Base-by-base conservation (phyloP, 306 rosid species). In the Pueraria montana region DNA sequence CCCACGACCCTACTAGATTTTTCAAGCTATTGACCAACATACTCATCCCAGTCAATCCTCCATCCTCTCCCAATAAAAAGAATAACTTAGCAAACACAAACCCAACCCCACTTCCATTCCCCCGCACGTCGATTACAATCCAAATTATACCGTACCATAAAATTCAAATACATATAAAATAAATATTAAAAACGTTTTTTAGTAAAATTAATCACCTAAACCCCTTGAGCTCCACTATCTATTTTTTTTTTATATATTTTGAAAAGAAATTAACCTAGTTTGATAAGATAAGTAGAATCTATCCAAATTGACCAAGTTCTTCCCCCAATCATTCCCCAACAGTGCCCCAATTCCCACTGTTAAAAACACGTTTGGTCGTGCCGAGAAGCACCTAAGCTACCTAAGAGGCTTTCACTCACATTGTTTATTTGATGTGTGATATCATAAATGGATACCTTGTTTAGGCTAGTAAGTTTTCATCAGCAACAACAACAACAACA, bases 391-490 rank as follows among this genome's bases (percentile, higher is more conserved):
- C 10, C 58, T 20, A 40, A 43, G 11, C 8, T 1, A 68, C 53
- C 74, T 14, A 45, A 46, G 38, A 70, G 23, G 46, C 40, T 4
- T 7, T 4, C 8, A 34, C 11, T 21, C 55, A 13, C 74, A 24
- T 23, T 26, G 13, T 43, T 84, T 64, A 77, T 85, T 34, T 73
- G 85, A 82, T 89, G 94, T 83, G 91, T 84, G 80, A 80, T n/a
- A n/a, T n/a, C n/a, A n/a, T 92, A 89, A 90, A 96, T 96, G 99
- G 99, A 96, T 91, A 93, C 99, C 82, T 91, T 96, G 92, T 96
- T 93, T 88, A 92, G 96, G 58, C 87, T 96, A 13, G 94, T 90
- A 64, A 89, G 80, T 84, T 90, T 95, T 30, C 88, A 87, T 21
- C 92, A 18, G 2, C 87, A 87, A 34, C 80, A 81, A 4, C 56